These are phyloP conservation scores for Microbotryum silenes-acaulis DNA, from an alignment of 1,284 basidiomycete species.

Conservation along the genomic window DNA sequence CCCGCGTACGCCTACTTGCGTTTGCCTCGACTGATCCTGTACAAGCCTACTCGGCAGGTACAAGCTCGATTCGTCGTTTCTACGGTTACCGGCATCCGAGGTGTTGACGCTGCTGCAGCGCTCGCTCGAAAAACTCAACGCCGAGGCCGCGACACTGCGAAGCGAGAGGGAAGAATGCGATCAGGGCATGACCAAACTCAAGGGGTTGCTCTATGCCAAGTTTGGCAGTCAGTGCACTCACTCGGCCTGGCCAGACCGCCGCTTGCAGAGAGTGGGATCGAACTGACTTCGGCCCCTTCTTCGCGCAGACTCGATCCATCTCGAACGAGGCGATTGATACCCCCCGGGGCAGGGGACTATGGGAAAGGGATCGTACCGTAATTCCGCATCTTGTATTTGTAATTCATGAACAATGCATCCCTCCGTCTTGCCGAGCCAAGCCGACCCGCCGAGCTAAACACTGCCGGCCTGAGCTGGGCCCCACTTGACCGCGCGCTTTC, in stretches of 20 bases:
- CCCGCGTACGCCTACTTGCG: too few species aligned
- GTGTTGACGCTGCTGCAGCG: conserved; percentile 67
- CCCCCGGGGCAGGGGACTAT: neutral
- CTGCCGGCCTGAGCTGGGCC: too few species aligned
- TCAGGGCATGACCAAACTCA: conserved; percentile 78
- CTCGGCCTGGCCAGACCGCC: too few species aligned
- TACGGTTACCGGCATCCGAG: conserved; percentile 62
- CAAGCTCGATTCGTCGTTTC: conserved; percentile 81
- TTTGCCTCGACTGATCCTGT: neutral
- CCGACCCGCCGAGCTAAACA: too few species aligned
- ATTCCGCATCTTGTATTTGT: too few species aligned
- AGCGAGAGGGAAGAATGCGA: conserved; percentile 63
- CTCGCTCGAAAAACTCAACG: conserved; percentile 58
- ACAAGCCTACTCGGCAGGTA: conserved; percentile 51
- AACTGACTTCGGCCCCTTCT: too few species aligned
- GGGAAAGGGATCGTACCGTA: too few species aligned
- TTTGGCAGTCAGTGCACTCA: conserved; percentile 31
- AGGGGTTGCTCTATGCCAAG: conserved; percentile 55
- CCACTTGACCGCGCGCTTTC: too few species aligned
- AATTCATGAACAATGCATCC: neutral
- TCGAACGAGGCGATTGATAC: conserved; percentile 15
- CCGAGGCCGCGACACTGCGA: conserved; percentile 53
- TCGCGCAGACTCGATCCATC: conserved; percentile 19
- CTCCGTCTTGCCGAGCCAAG: neutral
- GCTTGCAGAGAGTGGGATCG: too few species aligned